phyloP scores from a whole-genome alignment of 139 green algal species.

The Coelastrella sp. region DNA sequence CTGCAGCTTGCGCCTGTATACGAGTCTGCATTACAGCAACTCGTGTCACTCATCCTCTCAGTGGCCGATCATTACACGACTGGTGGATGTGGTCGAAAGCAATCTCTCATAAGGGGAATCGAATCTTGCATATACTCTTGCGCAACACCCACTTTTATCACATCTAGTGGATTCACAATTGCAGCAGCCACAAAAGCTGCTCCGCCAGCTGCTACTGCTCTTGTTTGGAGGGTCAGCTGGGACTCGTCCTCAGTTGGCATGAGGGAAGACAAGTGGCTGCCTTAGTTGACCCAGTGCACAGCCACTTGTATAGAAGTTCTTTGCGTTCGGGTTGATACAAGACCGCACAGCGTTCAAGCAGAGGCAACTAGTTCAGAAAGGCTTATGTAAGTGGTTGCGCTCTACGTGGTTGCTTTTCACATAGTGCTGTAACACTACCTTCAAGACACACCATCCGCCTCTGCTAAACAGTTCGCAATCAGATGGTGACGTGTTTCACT shows the following conservation, averaged over 20 bases:
- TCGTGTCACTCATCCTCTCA: background rate
- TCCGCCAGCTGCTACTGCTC: slow-evolving; percentile 72
- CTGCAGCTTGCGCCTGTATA: slow-evolving; percentile 70
- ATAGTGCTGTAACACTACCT: background rate
- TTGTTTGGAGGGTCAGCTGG: slow-evolving; percentile 1
- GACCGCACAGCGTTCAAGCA: no score
- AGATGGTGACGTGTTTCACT: background rate
- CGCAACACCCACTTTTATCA: slow-evolving; percentile 76
- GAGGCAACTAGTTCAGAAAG: background rate
- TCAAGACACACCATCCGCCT: background rate
- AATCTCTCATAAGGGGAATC: background rate
- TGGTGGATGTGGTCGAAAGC: background rate
- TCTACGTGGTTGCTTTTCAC: no score
- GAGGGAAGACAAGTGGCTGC: background rate
- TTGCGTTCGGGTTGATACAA: no score
- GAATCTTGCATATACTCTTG: background rate
- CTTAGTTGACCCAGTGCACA: background rate
- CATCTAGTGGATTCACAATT: slow-evolving; percentile 87
- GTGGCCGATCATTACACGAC: background rate
- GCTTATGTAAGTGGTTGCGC: slow-evolving; percentile 11
- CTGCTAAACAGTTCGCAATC: no score
- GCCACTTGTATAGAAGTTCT: no score
- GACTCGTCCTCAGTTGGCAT: slow-evolving; percentile 38
- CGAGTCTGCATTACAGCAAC: slow-evolving; percentile 74
- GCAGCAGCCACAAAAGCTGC: slow-evolving; percentile 75